Evolutionary conservation across 1,139 yeast species (phyloP).

Genomic region (Diutina scorzettiae): DNA sequence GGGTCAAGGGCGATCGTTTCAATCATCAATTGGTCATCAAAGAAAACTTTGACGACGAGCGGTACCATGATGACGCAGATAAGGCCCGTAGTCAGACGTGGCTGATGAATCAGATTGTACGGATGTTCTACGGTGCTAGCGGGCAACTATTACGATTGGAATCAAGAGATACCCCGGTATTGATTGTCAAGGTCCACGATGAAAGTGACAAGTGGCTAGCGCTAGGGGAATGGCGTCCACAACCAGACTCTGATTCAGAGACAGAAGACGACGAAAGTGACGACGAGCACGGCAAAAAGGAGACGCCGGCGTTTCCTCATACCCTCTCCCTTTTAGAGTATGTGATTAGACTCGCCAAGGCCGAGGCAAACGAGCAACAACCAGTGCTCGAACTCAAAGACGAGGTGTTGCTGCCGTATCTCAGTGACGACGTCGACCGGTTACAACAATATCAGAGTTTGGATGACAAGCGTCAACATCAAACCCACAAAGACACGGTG

Average conservation of each 20-base stretch:
- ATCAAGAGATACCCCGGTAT: conserved; percentile 55
- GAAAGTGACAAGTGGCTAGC: conserved; percentile 35
- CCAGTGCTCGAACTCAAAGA: conserved; percentile 48
- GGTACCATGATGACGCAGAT: conserved; percentile 55
- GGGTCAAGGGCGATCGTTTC: conserved; percentile 16
- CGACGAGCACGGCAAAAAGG: conserved; percentile 1
- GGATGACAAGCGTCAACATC: background rate
- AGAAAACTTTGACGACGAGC: conserved; percentile 60
- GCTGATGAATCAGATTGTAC: conserved; percentile 32
- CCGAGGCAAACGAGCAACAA: conserved; percentile 51
- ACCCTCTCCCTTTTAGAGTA: conserved; percentile 42
- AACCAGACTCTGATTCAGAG: conserved; percentile 16
- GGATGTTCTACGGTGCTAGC: conserved; percentile 62
- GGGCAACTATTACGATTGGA: conserved; percentile 57
- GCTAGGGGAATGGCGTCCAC: conserved; percentile 32
- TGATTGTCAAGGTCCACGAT: conserved; percentile 39
- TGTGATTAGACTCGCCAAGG: conserved; percentile 44
- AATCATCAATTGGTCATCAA: conserved; percentile 34
- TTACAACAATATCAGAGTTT: too few species aligned
- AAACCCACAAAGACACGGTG: background rate
- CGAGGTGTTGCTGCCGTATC: conserved; percentile 51
- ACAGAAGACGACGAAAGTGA: conserved; percentile 14
- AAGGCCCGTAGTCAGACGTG: conserved; percentile 21
- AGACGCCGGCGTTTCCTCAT: conserved; percentile 16
- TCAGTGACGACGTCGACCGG: conserved; percentile 38